Conservation (phyloP, 129 eudicot species). For the Cynara cardunculus region DNA sequence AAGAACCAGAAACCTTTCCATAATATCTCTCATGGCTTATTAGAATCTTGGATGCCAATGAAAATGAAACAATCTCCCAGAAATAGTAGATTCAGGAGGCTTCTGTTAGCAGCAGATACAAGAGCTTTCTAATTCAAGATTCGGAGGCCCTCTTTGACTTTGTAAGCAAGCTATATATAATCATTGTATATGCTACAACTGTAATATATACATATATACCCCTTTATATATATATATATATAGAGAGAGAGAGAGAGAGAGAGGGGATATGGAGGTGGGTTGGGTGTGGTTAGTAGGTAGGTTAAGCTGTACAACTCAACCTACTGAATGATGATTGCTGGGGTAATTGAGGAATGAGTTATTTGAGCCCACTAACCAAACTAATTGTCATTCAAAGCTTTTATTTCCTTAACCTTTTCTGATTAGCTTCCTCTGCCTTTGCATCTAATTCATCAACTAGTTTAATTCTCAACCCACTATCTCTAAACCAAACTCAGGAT, state of each 20-base stretch:
- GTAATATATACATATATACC: constrained; percentile 5
- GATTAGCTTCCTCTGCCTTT: constrained; percentile 17
- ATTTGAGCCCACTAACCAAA: constrained; percentile 29
- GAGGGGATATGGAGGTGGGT: constrained; percentile 31
- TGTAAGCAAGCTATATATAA: constrained; percentile 46
- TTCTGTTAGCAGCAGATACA: constrained; percentile 11
- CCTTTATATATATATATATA: neutral
- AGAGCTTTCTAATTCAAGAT: constrained; percentile 18
- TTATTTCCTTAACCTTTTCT: neutral
- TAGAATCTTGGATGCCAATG: neutral
- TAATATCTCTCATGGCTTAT: constrained; percentile 42
- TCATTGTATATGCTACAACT: constrained; percentile 36
- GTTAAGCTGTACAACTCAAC: constrained; percentile 83
- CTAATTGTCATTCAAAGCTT: constrained; percentile 27
- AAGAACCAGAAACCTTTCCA: constrained; percentile 53
- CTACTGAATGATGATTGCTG: constrained; percentile 40
- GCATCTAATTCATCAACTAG: constrained; percentile 19
- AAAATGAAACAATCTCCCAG: neutral
- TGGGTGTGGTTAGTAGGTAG: constrained; percentile 59
- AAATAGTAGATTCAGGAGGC: neutral
- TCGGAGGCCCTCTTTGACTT: constrained; percentile 31
- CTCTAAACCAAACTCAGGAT: constrained; percentile 2
- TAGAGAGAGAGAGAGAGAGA: constrained; percentile 2
- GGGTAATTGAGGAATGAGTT: constrained; percentile 21
- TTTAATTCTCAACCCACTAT: neutral